phyloP scores from a whole-genome alignment of 495 filamentous ascomycete genomes.

The Penicillium fimorum region DNA sequence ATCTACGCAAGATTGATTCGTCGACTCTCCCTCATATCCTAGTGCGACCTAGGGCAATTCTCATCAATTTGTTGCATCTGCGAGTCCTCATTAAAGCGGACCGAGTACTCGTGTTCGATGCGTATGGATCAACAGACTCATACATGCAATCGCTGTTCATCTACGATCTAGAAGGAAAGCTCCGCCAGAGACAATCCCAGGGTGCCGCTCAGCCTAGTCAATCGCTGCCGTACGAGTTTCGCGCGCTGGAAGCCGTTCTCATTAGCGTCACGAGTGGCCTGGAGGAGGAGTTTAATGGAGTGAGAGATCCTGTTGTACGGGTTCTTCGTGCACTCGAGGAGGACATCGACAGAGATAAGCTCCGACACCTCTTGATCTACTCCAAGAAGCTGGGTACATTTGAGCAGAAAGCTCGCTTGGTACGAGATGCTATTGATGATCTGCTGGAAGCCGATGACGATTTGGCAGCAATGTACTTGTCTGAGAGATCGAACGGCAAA shows the following conservation, averaged over 20 bases:
- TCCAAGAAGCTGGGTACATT: slow-evolving; percentile 96
- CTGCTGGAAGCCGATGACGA: slow-evolving; percentile 97
- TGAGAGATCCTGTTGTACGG: slow-evolving; percentile 85
- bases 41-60: slow-evolving; percentile 87
- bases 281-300: slow-evolving; percentile 89
- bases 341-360: slow-evolving; percentile 92
- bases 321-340: slow-evolving; percentile 90
- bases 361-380: slow-evolving; percentile 84
- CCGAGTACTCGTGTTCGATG: slow-evolving; percentile 91
- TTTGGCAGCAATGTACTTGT: slow-evolving; percentile 90
- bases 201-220: slow-evolving; percentile 44
- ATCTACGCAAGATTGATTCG: slow-evolving; percentile 97
- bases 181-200: slow-evolving; percentile 53
- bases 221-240: slow-evolving; percentile 63
- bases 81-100: slow-evolving; percentile 92
- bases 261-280: slow-evolving; percentile 75
- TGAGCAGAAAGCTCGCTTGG: slow-evolving; percentile 92
- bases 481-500: slow-evolving; percentile 75
- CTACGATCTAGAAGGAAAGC: slow-evolving; percentile 75
- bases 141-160: slow-evolving; percentile 96
- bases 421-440: slow-evolving; percentile 93
- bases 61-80: slow-evolving; percentile 91
- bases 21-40: slow-evolving; percentile 96
- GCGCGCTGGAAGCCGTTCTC: slow-evolving; percentile 54
- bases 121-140: slow-evolving; percentile 90